Base-by-base conservation (phyloP, 352 stramenopile species). In the Aphanomyces euteiches region DNA sequence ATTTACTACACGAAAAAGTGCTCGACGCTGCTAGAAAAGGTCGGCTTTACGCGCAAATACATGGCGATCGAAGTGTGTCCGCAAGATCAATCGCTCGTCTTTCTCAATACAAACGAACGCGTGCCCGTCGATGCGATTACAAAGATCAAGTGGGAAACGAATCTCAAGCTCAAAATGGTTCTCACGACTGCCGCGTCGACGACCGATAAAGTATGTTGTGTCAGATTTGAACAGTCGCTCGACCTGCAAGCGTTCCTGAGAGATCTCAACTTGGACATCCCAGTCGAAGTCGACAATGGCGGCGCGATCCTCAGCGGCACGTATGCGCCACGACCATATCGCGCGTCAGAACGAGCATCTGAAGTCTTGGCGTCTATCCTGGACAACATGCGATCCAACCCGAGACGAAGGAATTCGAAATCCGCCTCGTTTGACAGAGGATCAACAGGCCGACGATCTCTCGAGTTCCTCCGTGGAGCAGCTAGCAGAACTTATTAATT, bases 1-100 rank as follows among this genome's bases (percentile, higher is more conserved):
- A 12, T 70, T 19, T 70, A 70, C 47, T 54, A 70, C 54, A 56
- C 64, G 15, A 70, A 63, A 38, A 54, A 56, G 40, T 70, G 64
- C 39, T 12, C 37, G 54, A 70, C 64, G n/a, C 15, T 70, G 64
- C 34, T 45, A 6, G 64, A 70, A 37, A 70, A 63, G 28, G 43
- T 70, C 54, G 64, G 64, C 4, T 48, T 70, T 19, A n/a, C 36
- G 13, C 64, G 54, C 15, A 28, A 61, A 10, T 60, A 70, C 48
- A 39, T 64, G 17, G 64, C 64, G 17, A 63, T 70, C 5, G 64
- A 70, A 53, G 48, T 70, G 54, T 13, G 21, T 39, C 54, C 54
- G 5, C 54, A 61, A 13, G 54, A 61, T 37, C 54, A 61, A 61
- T 28, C 17, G 54, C 17, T 61, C 5, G 54, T 61, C 7, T 61